Evolutionary conservation across 306 rosid species (phyloP).

Genomic region (Medicago lupulina): DNA sequence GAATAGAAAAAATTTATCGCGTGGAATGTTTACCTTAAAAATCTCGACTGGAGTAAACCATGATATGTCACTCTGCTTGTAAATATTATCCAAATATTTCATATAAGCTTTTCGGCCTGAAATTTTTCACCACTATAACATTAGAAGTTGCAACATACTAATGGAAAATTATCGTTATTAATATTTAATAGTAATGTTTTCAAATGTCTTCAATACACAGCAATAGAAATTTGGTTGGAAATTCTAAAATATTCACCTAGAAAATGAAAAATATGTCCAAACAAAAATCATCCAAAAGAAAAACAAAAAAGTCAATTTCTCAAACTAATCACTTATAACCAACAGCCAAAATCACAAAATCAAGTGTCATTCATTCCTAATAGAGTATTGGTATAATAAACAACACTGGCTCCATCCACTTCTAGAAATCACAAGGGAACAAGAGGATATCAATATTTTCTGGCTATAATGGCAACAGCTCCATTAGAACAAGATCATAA

Average conservation of each 20-base stretch:
- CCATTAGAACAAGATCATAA: conserved; percentile 6
- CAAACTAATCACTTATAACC: not conserved
- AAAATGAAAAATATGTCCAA: conserved; percentile 9
- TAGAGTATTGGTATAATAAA: conserved; percentile 3
- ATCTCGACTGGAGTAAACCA: conserved; percentile 99
- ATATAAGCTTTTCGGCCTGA: conserved; percentile 89
- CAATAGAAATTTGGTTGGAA: not conserved
- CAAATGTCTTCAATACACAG: not conserved
- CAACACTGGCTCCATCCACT: not conserved
- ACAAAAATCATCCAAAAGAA: conserved; percentile 23
- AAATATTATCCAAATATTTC: conserved; percentile 77
- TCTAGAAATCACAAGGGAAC: not conserved
- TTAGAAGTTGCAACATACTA: conserved; percentile 28
- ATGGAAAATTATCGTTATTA: not conserved
- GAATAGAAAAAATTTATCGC: conserved; percentile 16
- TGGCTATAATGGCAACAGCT: conserved; percentile 17
- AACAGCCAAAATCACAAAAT: not conserved
- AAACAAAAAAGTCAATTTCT: not conserved
- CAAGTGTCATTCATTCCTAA: not conserved
- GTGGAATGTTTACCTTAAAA: conserved; percentile 67
- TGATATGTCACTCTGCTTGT: conserved; percentile 75
- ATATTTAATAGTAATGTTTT: not conserved
- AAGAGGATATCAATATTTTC: not conserved
- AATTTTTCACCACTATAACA: conserved; percentile 40
- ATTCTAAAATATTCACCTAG: conserved; percentile 21